These are phyloP conservation scores for Backusella westeae DNA, from an alignment of 192 early-diverging fungal genomes.

Conservation along the genomic window DNA sequence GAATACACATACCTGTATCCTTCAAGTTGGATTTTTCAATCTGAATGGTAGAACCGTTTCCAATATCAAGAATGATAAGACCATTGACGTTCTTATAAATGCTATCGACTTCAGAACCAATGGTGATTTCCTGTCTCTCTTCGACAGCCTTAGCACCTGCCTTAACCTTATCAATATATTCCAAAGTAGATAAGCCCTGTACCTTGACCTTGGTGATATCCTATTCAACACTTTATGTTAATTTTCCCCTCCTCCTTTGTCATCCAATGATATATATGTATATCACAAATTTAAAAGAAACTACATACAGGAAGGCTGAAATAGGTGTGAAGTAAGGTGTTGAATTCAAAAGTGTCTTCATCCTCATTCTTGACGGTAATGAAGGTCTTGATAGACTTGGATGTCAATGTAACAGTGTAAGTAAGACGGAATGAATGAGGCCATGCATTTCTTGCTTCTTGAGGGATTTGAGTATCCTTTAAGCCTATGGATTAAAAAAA, in stretches of 20 bases:
- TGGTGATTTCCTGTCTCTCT: constrained; percentile 48
- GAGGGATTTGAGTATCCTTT: constrained; percentile 53
- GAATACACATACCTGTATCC: constrained; percentile 35
- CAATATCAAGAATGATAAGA: constrained; percentile 30
- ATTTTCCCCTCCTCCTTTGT: background rate
- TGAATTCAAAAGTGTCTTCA: constrained; percentile 70
- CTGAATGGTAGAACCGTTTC: constrained; percentile 14
- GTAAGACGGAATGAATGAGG: constrained; percentile 70
- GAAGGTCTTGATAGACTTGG: constrained; percentile 67
- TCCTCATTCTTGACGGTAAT: constrained; percentile 79
- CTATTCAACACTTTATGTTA: constrained; percentile 26
- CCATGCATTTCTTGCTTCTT: constrained; percentile 58
- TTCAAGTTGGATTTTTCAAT: constrained; percentile 33
- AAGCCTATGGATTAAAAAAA: constrained; percentile 37
- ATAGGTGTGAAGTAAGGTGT: constrained; percentile 93
- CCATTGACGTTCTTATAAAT: constrained; percentile 73
- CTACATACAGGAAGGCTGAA: constrained; percentile 59
- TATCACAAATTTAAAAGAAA: background rate
- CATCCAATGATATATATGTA: background rate
- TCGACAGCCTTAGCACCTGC: constrained; percentile 42
- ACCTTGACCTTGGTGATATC: constrained; percentile 65
- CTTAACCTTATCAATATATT: constrained; percentile 74
- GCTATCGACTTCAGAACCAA: constrained; percentile 80
- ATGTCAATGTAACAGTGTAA: constrained; percentile 80
- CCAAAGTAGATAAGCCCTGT: constrained; percentile 56